These are phyloP conservation scores for Tricholoma hemisulphureum DNA, from an alignment of 768 basidiomycete genomes.

Conservation along the genomic window DNA sequence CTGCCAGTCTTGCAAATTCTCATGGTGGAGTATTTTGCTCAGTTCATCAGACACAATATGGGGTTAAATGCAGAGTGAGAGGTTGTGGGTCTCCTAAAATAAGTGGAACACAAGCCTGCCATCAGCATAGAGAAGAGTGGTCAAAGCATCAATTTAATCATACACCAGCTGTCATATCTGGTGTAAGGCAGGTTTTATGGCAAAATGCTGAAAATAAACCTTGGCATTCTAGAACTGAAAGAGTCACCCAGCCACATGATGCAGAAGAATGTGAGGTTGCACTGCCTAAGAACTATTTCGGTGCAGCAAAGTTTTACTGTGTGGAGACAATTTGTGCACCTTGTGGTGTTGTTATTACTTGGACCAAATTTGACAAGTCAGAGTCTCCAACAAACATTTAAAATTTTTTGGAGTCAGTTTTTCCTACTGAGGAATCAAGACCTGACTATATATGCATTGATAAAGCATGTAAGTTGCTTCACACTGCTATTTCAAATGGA, in stretches of 20 bases:
- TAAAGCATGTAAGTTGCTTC: too few species aligned
- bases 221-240: background rate
- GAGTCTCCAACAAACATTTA: background rate
- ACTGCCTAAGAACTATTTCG: background rate
- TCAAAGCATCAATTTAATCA: background rate
- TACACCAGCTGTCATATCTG: background rate
- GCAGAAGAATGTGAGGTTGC: background rate
- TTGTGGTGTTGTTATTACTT: too few species aligned
- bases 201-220: background rate
- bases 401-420: background rate
- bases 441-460: too few species aligned
- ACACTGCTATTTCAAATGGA: too few species aligned
- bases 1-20: slow-evolving; percentile 8
- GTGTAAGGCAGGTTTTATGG: background rate
- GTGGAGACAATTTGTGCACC: too few species aligned
- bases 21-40: slow-evolving; percentile 11
- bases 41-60: slow-evolving; percentile 3
- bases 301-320: too few species aligned
- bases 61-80: slow-evolving; percentile 3
- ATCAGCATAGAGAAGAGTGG: too few species aligned
- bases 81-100: background rate
- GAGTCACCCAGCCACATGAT: background rate
- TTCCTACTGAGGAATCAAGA: too few species aligned
- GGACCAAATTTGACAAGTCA: too few species aligned
- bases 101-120: too few species aligned